A percentile compares a stretch with the other conserved stretches of the same genome.
Evolutionary conservation across 2,329 filamentous ascomycete genomes (phyloP).

Genomic region (Penicillium sp.): DNA sequence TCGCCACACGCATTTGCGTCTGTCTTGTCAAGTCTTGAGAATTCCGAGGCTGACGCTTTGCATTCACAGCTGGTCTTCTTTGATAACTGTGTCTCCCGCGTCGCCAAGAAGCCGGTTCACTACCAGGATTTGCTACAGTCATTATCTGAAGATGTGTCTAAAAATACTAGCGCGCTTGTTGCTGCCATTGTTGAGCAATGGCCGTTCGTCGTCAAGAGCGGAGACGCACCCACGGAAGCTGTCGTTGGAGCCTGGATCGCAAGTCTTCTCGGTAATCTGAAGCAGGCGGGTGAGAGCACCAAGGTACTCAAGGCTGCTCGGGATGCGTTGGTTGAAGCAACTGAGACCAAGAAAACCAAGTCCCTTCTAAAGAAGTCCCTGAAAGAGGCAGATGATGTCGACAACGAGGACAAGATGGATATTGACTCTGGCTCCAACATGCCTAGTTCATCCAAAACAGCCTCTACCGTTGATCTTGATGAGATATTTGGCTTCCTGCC

Average conservation of each 20-base stretch:
- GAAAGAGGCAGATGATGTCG: conserved; percentile 29
- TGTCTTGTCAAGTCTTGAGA: conserved; percentile 38
- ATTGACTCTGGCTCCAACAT: conserved; percentile 13
- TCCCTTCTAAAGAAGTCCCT: conserved; percentile 38
- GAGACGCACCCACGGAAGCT: conserved; percentile 43
- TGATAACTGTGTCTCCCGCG: conserved; percentile 77
- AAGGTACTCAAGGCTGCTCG: conserved; percentile 47
- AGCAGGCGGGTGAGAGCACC: conserved; percentile 52
- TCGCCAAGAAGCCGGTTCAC: conserved; percentile 74
- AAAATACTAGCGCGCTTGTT: conserved; percentile 60
- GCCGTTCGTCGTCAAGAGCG: conserved; percentile 61
- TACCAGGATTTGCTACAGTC: conserved; percentile 59
- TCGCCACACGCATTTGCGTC: conserved; percentile 35
- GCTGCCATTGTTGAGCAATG: conserved; percentile 75
- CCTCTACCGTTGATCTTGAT: conserved; percentile 47
- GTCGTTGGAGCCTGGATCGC: conserved; percentile 59
- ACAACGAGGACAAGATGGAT: conserved; percentile 17
- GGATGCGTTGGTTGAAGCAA: conserved; percentile 43
- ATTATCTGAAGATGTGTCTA: conserved; percentile 32
- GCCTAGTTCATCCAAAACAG: conserved; percentile 6
- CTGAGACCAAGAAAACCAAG: conserved; percentile 36
- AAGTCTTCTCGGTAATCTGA: conserved; percentile 55
- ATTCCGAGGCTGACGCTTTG: conserved; percentile 31
- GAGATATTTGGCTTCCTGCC: conserved; percentile 53
- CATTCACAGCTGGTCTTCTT: conserved; percentile 64